Base-by-base conservation (phyloP, 2,329 filamentous ascomycete species). In the Aspergillus neoniger region DNA sequence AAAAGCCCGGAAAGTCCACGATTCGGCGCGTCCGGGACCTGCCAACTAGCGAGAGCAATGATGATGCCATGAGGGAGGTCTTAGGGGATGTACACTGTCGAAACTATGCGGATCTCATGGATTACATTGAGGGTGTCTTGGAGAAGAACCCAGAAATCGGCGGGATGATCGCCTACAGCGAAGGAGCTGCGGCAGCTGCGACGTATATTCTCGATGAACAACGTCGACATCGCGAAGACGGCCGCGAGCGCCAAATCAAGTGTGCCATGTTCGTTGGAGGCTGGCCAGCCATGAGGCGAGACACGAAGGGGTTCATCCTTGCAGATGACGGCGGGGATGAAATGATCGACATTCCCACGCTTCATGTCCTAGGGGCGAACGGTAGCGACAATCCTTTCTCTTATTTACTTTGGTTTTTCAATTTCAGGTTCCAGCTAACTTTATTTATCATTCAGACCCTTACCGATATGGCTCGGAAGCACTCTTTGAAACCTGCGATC, bases 141-240 rank as follows among this genome's bases (percentile, higher is more conserved):
- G 64, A 70, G 12, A 52, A 30, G 10, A 64, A 70, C 21, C n/a
- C 28, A 2, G 66, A 68, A 0, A 67, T 71, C 17, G 67, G 65
- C 17, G 70, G 69, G 7, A 58, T 72, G 15, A 65, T 72, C 17
- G 70, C 69, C 4, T 72, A 67, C 48, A 69, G 65, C 3, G 69
- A 71, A 52, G 70, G 70, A 23, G 69, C 64, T 5, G 59, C 63
- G 15, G 62, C 71, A 9, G 70, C 66, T 1, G 67, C 67, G 12
- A 66, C 66, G 7, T 62, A 70, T 21, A 52, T 72, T 10, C 56
- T 69, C 2, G 68, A 71, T 36, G 68, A 70, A 47, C 39, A 60
- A 23, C 53, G 62, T 21, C 57, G 63, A 47, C 41, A 56, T 6
- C 60, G 57, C 32, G 53, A 63, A 38, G 44, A 39, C 12, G 67